Conservation (phyloP, 2,329 filamentous ascomycete genomes). For the Fusarium solani-melongenae region DNA sequence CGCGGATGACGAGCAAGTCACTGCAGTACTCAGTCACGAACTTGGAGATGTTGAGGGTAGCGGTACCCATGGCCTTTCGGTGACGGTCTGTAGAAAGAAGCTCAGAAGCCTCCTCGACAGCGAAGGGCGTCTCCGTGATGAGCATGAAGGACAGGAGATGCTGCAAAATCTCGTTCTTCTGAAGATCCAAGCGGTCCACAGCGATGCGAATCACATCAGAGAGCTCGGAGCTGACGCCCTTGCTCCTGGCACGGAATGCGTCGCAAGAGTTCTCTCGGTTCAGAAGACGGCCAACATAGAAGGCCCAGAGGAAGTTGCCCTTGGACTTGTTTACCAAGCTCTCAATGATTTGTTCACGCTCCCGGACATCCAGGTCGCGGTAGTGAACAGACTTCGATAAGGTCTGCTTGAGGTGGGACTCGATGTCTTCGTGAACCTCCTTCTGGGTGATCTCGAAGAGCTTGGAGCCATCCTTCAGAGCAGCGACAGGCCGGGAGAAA, state of each 20-base stretch:
- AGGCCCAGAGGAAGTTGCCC: constrained; percentile 53
- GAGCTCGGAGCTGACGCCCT: constrained; percentile 23
- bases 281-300: constrained; percentile 46
- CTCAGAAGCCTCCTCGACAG: constrained; percentile 46
- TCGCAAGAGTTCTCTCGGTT: constrained; percentile 37
- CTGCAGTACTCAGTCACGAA: constrained; percentile 32
- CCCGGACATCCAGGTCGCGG: constrained; percentile 38
- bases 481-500: constrained; percentile 49
- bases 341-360: constrained; percentile 44
- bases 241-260: constrained; percentile 1
- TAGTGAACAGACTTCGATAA: constrained; percentile 29
- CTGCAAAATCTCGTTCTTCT: constrained; percentile 27
- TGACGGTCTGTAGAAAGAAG: constrained; percentile 46
- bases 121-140: constrained; percentile 47
- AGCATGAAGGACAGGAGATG: constrained; percentile 50
- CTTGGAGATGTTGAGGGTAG: constrained; percentile 24
- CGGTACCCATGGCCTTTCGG: constrained; percentile 7
- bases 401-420: constrained; percentile 33
- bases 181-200: constrained; percentile 19
- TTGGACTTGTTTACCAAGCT: constrained; percentile 47
- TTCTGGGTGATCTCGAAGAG: constrained; percentile 48
- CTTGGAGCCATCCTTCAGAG: constrained; percentile 45
- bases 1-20: constrained; percentile 47
- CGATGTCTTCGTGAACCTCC: constrained; percentile 49
- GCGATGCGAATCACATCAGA: constrained; percentile 20